Percentiles rank a stretch among this genome's conserved stretches.
Conservation (phyloP, 768 basidiomycete species). For the Astraeus odoratus region DNA sequence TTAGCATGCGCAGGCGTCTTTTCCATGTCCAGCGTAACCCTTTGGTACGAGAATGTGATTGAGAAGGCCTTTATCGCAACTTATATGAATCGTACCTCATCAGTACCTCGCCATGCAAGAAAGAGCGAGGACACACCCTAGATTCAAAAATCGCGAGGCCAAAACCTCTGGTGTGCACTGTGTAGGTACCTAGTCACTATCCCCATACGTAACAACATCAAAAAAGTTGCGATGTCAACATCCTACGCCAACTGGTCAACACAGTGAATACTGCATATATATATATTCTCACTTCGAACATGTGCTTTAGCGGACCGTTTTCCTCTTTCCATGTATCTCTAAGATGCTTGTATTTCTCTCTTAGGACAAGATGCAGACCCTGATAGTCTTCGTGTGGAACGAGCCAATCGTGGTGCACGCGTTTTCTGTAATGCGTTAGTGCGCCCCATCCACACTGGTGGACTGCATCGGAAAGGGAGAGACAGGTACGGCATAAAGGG, state of each 20-base stretch:
- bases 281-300: constrained; percentile 62
- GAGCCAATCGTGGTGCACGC: constrained; percentile 76
- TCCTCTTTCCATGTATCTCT: constrained; percentile 71
- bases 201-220: constrained; percentile 73
- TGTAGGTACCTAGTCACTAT: neutral
- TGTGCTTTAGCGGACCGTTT: constrained; percentile 86
- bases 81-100: constrained; percentile 20
- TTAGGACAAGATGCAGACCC: constrained; percentile 82
- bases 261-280: neutral
- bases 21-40: constrained; percentile 78
- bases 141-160: constrained; percentile 84
- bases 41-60: constrained; percentile 83
- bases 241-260: constrained; percentile 48
- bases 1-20: constrained; percentile 78
- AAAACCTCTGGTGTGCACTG: constrained; percentile 53
- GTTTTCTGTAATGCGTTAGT: constrained; percentile 76
- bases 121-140: constrained; percentile 49
- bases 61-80: constrained; percentile 89
- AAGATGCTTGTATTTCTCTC: constrained; percentile 75
- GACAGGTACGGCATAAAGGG: constrained; percentile 72
- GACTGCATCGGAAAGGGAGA: constrained; percentile 73
- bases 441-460: constrained; percentile 86
- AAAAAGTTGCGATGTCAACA: constrained; percentile 89
- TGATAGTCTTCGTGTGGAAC: constrained; percentile 76
- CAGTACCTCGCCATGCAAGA: neutral